Percentiles rank a stretch among this genome's conserved stretches.
These are phyloP conservation scores for Spizellomyces punctatus DNA, from an alignment of 192 early-diverging fungal genomes.

Conservation along the genomic window DNA sequence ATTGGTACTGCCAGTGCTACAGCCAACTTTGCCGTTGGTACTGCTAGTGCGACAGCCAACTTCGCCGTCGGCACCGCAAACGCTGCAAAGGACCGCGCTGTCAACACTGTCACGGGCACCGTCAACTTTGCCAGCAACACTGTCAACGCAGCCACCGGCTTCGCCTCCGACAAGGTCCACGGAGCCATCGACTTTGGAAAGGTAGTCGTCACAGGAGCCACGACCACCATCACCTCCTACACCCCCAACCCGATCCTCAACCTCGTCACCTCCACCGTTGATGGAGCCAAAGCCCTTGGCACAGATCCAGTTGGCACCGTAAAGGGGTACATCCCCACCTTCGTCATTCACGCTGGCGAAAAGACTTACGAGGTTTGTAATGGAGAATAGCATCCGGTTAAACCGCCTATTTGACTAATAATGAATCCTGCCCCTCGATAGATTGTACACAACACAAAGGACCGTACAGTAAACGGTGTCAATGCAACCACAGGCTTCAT, in stretches of 20 bases:
- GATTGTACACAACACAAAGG: conserved; percentile 39
- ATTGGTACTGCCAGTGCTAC: conserved; percentile 6
- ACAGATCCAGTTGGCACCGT: conserved; percentile 47
- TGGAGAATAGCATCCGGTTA: neutral
- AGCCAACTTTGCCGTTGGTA: neutral
- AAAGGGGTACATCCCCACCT: conserved; percentile 48
- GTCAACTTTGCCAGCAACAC: conserved; percentile 31
- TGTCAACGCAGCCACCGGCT: conserved; percentile 31
- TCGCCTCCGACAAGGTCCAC: conserved; percentile 39
- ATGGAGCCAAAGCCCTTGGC: conserved; percentile 35
- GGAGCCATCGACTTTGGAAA: conserved; percentile 39
- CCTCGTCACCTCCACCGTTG: conserved; percentile 39
- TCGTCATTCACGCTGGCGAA: conserved; percentile 50
- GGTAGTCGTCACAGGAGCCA: conserved; percentile 45
- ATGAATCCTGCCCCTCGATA: neutral
- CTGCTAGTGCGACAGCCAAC: conserved; percentile 22
- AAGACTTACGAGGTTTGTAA: conserved; percentile 47
- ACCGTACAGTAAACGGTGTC: conserved; percentile 32
- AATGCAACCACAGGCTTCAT: conserved; percentile 48
- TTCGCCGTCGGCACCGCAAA: conserved; percentile 21
- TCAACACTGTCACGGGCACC: conserved; percentile 23
- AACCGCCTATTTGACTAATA: too few relatives aligned
- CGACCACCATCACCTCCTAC: conserved; percentile 54
- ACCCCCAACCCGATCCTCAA: conserved; percentile 51
- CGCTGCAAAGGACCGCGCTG: conserved; percentile 14